Conservation (phyloP, 768 basidiomycete genomes). For the Candolleomyces efflorescens region DNA sequence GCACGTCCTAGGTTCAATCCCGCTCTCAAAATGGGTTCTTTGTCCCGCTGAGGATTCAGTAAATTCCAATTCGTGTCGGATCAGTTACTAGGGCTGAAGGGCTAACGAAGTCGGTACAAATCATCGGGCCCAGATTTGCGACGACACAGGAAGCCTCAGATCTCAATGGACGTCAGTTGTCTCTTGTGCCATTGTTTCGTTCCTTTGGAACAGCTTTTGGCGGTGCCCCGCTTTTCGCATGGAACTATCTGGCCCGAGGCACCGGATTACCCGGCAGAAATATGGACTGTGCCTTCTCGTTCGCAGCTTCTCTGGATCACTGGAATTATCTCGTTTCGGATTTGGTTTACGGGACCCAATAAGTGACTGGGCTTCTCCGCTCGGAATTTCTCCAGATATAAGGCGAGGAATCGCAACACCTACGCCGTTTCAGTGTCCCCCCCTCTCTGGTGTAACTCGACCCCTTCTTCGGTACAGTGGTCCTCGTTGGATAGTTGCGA, state of each 20-base stretch:
- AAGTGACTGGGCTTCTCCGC: background rate
- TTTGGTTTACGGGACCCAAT: background rate
- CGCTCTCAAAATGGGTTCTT: too few species aligned
- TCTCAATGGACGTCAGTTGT: background rate
- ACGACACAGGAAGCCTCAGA: too few species aligned
- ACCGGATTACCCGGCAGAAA: background rate
- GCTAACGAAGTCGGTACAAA: too few species aligned
- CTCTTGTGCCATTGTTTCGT: background rate
- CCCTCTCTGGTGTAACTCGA: constrained; percentile 15
- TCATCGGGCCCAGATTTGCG: too few species aligned
- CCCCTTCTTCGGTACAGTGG: constrained; percentile 16
- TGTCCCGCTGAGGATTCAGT: too few species aligned
- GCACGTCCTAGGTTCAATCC: too few species aligned
- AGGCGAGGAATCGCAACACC: constrained; percentile 15
- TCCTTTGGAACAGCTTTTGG: background rate
- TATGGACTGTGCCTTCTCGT: background rate
- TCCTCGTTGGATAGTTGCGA: constrained; percentile 20
- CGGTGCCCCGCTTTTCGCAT: too few species aligned
- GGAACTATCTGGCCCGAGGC: background rate
- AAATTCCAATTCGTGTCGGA: too few species aligned
- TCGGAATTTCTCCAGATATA: constrained; percentile 21
- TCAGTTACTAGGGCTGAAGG: too few species aligned
- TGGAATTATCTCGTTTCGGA: constrained; percentile 7
- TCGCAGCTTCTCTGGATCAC: constrained; percentile 3
- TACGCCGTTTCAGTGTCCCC: constrained; percentile 10